Conservation (phyloP, 805 yeast species). For the Hanseniaspora pseudoguilliermondii region DNA sequence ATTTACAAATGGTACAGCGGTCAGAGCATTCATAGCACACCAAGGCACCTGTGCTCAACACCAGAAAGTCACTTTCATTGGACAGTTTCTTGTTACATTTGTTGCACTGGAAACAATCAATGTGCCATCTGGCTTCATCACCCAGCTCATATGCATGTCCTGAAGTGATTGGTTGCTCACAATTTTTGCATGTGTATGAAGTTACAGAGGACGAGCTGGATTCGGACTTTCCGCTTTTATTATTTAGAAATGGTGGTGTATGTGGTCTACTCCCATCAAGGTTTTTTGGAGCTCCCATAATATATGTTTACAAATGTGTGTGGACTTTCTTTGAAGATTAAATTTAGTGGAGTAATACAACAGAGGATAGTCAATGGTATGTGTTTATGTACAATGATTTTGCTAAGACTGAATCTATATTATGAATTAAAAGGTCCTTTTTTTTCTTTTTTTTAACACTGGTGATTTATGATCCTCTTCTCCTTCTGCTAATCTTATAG, state of each 20-base stretch:
- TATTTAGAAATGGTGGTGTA: neutral
- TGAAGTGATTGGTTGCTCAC: constrained; percentile 50
- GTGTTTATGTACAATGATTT: too few species aligned
- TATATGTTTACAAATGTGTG: neutral
- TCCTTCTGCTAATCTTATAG: too few species aligned
- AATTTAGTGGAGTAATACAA: too few species aligned
- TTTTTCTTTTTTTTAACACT: too few species aligned
- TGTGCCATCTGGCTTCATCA: constrained; percentile 83
- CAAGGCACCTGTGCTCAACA: constrained; percentile 81
- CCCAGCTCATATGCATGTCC: constrained; percentile 95
- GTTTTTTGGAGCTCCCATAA: neutral
- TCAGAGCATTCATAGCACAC: constrained; percentile 91
- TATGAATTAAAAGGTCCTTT: too few species aligned
- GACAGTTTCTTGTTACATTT: constrained; percentile 69
- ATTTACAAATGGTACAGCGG: constrained; percentile 70
- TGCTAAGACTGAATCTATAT: too few species aligned
- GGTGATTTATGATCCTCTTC: too few species aligned
- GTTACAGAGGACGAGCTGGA: neutral
- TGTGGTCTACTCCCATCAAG: neutral
- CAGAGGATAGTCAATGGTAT: too few species aligned
- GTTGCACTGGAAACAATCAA: constrained; percentile 80
- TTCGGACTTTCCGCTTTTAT: neutral
- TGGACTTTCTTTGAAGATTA: too few species aligned
- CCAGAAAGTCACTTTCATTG: constrained; percentile 78
- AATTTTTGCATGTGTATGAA: constrained; percentile 28